phyloP scores from a whole-genome alignment of 257 asterid genomes.

The Echium plantagineum region DNA sequence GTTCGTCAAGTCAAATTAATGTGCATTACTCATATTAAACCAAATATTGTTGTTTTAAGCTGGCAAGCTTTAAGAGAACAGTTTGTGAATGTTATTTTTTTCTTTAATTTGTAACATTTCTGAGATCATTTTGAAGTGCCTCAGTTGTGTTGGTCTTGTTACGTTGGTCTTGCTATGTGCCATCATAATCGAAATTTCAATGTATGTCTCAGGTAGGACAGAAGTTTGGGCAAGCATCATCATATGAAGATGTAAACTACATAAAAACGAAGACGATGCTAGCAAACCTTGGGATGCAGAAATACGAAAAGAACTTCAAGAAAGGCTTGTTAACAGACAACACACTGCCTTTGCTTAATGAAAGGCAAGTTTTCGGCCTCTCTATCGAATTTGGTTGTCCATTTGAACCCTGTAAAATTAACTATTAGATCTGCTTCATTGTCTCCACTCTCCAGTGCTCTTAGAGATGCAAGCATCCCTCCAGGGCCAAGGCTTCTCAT shows the following conservation, averaged over 20 bases:
- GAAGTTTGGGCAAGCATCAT: constrained; percentile 61
- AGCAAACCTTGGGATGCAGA: constrained; percentile 64
- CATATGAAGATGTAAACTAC: constrained; percentile 56
- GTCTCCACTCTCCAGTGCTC: constrained; percentile 44
- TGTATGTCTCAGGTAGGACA: constrained; percentile 53
- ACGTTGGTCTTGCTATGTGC: background rate
- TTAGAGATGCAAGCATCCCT: constrained; percentile 79
- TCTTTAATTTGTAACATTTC: background rate
- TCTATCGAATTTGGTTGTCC: background rate
- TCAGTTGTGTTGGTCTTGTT: no score
- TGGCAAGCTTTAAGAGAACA: background rate
- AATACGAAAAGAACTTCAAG: constrained; percentile 83
- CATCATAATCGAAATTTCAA: background rate
- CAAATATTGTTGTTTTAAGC: background rate
- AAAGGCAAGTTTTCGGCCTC: constrained; percentile 32
- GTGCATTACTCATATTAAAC: background rate
- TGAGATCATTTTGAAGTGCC: background rate
- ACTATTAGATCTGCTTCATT: background rate
- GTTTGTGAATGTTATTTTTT: no score
- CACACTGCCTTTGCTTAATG: constrained; percentile 71
- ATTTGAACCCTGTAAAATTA: background rate
- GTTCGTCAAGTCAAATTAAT: background rate
- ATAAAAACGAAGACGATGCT: constrained; percentile 49
- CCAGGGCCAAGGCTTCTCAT: constrained; percentile 90
- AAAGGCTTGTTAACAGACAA: constrained; percentile 63